phyloP scores from a whole-genome alignment of 176 grass and related monocot genomes.

The Tillandsia leiboldiana region DNA sequence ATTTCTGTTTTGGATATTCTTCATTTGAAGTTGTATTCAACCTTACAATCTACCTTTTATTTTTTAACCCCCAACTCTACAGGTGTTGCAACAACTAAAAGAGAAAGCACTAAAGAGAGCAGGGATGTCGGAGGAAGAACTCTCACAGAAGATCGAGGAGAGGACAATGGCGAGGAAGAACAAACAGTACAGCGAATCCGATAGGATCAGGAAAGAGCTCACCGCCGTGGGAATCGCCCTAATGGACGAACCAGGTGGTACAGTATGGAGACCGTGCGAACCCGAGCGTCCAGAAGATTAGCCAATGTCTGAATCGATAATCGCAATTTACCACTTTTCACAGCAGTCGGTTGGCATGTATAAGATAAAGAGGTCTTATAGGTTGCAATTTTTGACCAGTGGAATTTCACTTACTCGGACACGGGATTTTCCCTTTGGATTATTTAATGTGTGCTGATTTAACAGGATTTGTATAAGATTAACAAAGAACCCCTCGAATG shows the following conservation, averaged over 20 bases:
- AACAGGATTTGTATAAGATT: too few relatives aligned
- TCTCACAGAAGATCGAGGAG: slow-evolving; percentile 30
- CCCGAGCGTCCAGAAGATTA: slow-evolving; percentile 9
- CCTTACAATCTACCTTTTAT: neutral
- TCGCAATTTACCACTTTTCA: too few relatives aligned
- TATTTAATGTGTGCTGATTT: too few relatives aligned
- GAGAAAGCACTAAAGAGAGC: slow-evolving; percentile 32
- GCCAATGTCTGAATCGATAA: too few relatives aligned
- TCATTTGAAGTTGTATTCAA: slow-evolving; percentile 21
- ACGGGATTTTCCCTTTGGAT: too few relatives aligned
- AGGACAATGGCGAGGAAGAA: slow-evolving; percentile 39
- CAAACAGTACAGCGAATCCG: slow-evolving; percentile 32
- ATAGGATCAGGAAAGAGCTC: slow-evolving; percentile 40
- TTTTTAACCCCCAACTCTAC: slow-evolving; percentile 7
- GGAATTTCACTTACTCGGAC: too few relatives aligned
- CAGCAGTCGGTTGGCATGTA: too few relatives aligned
- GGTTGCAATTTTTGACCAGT: too few relatives aligned
- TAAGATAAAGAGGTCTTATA: too few relatives aligned
- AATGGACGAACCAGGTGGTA: slow-evolving; percentile 75
- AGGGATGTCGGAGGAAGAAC: slow-evolving; percentile 24
- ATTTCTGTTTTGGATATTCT: neutral
- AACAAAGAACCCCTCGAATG: too few relatives aligned
- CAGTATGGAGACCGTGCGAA: slow-evolving; percentile 68
- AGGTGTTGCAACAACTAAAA: slow-evolving; percentile 44
- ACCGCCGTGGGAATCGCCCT: slow-evolving; percentile 47